Percentiles rank a stretch among this genome's conserved stretches.
These are phyloP conservation scores for Vigna hirtella DNA, from an alignment of 306 rosid species.

Conservation along the genomic window DNA sequence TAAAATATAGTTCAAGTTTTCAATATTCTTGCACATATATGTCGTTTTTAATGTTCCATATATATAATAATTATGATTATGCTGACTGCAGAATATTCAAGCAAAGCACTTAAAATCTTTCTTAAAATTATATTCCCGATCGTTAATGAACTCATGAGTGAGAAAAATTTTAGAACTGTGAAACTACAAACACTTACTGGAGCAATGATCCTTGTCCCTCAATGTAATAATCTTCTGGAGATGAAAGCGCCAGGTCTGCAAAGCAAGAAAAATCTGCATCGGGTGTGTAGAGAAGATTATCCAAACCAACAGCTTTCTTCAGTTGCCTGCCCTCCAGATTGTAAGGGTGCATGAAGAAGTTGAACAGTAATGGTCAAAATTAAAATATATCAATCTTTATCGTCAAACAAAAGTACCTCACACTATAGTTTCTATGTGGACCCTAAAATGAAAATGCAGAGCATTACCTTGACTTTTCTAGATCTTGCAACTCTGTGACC, in stretches of 20 bases:
- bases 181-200: slow-evolving; percentile 66
- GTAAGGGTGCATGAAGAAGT: slow-evolving; percentile 47
- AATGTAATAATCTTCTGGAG: slow-evolving; percentile 91
- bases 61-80: slow-evolving; percentile 15
- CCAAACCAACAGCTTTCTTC: slow-evolving; percentile 81
- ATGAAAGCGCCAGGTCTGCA: slow-evolving; percentile 93
- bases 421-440: slow-evolving; percentile 23
- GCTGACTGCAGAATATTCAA: neutral
- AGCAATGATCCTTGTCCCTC: slow-evolving; percentile 98
- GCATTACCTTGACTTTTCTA: slow-evolving; percentile 88
- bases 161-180: neutral
- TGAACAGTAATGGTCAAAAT: slow-evolving; percentile 23
- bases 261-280: slow-evolving; percentile 99
- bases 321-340: slow-evolving; percentile 65
- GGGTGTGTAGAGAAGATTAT: slow-evolving; percentile 96
- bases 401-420: slow-evolving; percentile 21
- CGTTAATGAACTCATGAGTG: neutral
- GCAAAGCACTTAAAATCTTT: neutral
- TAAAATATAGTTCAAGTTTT: slow-evolving; percentile 21
- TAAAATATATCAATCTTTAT: slow-evolving; percentile 7
- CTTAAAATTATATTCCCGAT: slow-evolving; percentile 9
- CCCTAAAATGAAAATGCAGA: slow-evolving; percentile 29
- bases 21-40: neutral
- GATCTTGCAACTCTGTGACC: slow-evolving; percentile 96
- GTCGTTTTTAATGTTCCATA: neutral